Percentiles rank a stretch among this genome's conserved stretches.
Conservation (phyloP, 352 stramenopile species). For the Phytophthora kernoviae region DNA sequence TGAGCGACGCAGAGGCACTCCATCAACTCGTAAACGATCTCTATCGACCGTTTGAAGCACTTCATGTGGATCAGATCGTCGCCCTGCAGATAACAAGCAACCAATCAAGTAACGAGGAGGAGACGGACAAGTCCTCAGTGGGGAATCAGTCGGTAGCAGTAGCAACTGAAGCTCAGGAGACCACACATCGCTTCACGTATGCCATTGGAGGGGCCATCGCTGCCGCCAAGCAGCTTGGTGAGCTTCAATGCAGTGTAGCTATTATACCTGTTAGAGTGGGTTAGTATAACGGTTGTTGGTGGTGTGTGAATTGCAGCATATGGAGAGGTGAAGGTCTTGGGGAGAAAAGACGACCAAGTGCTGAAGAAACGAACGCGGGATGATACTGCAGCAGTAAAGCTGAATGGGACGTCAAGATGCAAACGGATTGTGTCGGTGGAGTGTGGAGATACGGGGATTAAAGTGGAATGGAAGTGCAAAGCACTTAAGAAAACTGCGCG, state of each 20-base stretch:
- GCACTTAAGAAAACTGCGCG: slow-evolving; percentile 16
- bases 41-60: slow-evolving; percentile 42
- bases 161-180: background rate
- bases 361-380: slow-evolving; percentile 11
- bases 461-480: slow-evolving; percentile 39
- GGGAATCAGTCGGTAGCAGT: no score
- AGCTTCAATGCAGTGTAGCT: background rate
- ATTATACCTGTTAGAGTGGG: background rate
- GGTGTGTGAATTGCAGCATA: slow-evolving; percentile 32
- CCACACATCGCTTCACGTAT: slow-evolving; percentile 33
- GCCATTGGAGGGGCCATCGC: slow-evolving; percentile 57
- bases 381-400: slow-evolving; percentile 10
- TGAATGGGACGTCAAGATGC: slow-evolving; percentile 20
- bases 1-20: slow-evolving; percentile 39
- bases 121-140: no score
- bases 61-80: slow-evolving; percentile 53
- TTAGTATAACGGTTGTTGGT: background rate
- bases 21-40: slow-evolving; percentile 46
- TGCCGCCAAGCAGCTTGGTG: slow-evolving; percentile 45
- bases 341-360: slow-evolving; percentile 4
- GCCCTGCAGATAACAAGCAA: slow-evolving; percentile 40
- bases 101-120: slow-evolving; percentile 1
- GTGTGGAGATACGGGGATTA: slow-evolving; percentile 20
- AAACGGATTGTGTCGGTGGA: slow-evolving; percentile 32
- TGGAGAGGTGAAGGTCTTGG: slow-evolving; percentile 42